phyloP scores from a whole-genome alignment of 805 yeast species.

The Phaffomyces antillensis region DNA sequence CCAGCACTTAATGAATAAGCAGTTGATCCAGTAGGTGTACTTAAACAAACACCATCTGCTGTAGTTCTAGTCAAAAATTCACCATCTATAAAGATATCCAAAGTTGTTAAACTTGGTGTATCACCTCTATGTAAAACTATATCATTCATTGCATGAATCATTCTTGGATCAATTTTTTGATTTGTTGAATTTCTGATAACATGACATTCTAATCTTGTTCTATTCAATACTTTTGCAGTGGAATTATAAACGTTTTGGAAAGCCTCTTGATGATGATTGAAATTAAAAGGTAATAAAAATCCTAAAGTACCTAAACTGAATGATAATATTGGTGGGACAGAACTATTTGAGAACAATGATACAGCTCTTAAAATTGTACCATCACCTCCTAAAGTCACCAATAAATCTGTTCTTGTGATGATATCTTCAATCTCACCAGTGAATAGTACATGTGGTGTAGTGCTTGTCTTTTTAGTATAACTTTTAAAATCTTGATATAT shows the following conservation, averaged over 20 bases:
- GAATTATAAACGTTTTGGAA: conserved; percentile 62
- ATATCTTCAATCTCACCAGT: conserved; percentile 57
- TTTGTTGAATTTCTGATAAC: conserved; percentile 29
- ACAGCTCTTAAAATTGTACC: conserved; percentile 88
- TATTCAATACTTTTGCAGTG: conserved; percentile 62
- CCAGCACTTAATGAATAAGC: conserved; percentile 88
- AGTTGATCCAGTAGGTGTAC: conserved; percentile 94
- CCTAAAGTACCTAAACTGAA: conserved; percentile 91
- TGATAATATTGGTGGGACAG: conserved; percentile 83
- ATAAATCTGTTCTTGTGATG: conserved; percentile 60
- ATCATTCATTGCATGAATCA: conserved; percentile 87
- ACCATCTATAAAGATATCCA: conserved; percentile 82
- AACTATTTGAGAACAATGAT: conserved; percentile 59
- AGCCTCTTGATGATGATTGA: conserved; percentile 49
- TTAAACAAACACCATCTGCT: conserved; percentile 80
- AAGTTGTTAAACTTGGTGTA: conserved; percentile 74
- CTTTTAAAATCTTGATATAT: conserved; percentile 29
- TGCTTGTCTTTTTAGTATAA: conserved; percentile 16
- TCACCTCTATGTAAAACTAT: conserved; percentile 83
- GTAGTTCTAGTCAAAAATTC: conserved; percentile 82
- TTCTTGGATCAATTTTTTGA: conserved; percentile 14
- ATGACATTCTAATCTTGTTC: conserved; percentile 76
- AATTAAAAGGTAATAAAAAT: conserved; percentile 81
- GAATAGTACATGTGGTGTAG: conserved; percentile 37
- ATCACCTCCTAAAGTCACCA: conserved; percentile 93